These are phyloP conservation scores for Acacia confusa DNA, from an alignment of 306 rosid species.

Conservation along the genomic window DNA sequence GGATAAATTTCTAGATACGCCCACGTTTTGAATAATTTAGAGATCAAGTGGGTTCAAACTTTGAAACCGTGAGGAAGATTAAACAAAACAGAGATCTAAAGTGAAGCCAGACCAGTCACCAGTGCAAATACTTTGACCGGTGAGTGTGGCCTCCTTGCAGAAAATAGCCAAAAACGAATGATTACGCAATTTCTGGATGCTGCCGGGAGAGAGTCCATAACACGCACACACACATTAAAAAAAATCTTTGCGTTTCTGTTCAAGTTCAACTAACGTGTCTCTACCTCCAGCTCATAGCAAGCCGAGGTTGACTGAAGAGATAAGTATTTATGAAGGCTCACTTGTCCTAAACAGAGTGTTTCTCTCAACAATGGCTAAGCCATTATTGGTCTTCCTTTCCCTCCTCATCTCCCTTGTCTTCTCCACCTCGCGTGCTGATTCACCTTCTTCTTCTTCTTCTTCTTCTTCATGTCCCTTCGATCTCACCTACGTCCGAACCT, in stretches of 20 bases:
- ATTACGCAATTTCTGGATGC: neutral
- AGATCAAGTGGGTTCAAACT: neutral
- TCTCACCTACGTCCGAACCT: slow-evolving; percentile 60
- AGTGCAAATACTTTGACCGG: neutral
- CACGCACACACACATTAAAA: no score
- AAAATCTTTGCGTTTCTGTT: neutral
- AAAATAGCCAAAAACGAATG: neutral
- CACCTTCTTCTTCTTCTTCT: neutral
- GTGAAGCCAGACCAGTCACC: neutral
- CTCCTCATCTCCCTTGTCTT: neutral
- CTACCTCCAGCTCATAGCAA: neutral
- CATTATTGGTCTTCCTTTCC: neutral
- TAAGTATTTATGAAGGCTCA: neutral
- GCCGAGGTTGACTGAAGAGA: slow-evolving; percentile 25
- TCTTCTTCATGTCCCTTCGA: slow-evolving; percentile 60
- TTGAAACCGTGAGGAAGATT: neutral
- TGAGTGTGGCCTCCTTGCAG: neutral
- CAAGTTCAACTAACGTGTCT: neutral
- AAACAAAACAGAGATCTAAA: neutral
- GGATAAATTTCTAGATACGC: no score
- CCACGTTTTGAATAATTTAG: neutral
- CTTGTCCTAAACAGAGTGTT: neutral
- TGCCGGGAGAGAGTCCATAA: neutral
- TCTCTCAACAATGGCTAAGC: slow-evolving; percentile 27
- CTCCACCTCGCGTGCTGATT: slow-evolving; percentile 1